Base-by-base conservation (phyloP, 1,284 basidiomycete species). In the Sporisorium sorghi region DNA sequence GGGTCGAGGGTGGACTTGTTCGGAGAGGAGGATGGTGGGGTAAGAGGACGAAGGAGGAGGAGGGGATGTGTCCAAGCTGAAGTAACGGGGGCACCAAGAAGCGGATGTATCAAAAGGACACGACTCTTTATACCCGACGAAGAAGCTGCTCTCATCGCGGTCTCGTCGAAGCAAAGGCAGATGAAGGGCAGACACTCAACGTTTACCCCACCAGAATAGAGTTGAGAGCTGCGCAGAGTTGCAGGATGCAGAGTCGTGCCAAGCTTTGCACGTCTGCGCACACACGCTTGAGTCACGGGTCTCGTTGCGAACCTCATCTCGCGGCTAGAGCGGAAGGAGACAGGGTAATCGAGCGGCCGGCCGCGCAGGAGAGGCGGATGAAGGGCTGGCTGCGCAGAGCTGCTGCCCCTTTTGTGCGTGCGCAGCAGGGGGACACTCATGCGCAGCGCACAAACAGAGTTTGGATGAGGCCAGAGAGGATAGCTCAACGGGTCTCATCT, bases 401-500 rank as follows among this genome's bases (percentile, higher is more conserved):
- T n/a, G n/a, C n/a, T n/a, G n/a, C n/a, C n/a, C n/a, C n/a, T n/a
- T n/a, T n/a, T n/a, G n/a, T n/a, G n/a, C n/a, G n/a, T n/a, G n/a
- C n/a, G n/a, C n/a, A n/a, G n/a, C n/a, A n/a, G n/a, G n/a, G n/a
- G n/a, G n/a, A n/a, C n/a, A n/a, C n/a, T 35, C 6, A 35, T 15
- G 33, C 23, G 21, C 19, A 26, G 44, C 10, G 12, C 10, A 24
- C n/a, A n/a, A 43, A 43, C 42, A 46, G 26, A n/a, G 23, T n/a
- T 17, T n/a, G 26, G 14, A 26, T 30, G 24, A 8, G 4, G 3
- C 15, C 21, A 42, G 8, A 42, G 40, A 21, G 40, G n/a, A 9
- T n/a, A n/a, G n/a, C n/a, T n/a, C n/a, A n/a, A 14, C 11, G 5
- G 15, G 44, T 46, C 28, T 46, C 44, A 46, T 46, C 44, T 46